Base-by-base conservation (phyloP, 768 basidiomycete species). In the Fomitopsis serialis region DNA sequence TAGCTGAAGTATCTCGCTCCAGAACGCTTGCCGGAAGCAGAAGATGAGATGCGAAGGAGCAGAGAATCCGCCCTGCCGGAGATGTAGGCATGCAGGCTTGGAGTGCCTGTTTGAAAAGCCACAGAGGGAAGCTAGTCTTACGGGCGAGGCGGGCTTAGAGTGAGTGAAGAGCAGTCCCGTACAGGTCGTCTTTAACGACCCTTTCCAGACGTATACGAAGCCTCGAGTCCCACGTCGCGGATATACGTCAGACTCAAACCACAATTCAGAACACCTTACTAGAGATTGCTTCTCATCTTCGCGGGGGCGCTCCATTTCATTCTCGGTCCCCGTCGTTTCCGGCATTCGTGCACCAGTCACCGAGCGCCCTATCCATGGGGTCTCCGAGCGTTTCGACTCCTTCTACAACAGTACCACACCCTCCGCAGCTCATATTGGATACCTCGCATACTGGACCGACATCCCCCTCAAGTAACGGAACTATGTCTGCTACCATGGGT, bases 11-110 rank as follows among this genome's bases (percentile, higher is more conserved):
- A 52, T 55, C 6, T 32, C 29, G 5, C 29, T 11, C 11, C 11
- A 94, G 92, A 95, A 95, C 83, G 90, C 92, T 17, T 96, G 94
- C 70, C 78, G 94, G 61, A 90, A 92, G 64, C 93, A 95, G 76
- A 97, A 97, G 74, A 97, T 97, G 95, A 79, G 93, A 61, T 98
- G 94, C 66, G 92, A 95, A 68, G 93, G 92, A 1, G 95, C 93
- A 15, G 95, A 97, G 67, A 93, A 91, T 63, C 94, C 95, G 23
- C 95, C 95, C n/a, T 98, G 95, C 71, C 85, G 89, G 63, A 83
- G 95, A 42, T 98, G 95, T 71, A 80, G 90, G 29, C 88, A 92
- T 62, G 86, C 89, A 19, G 89, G 91, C 2, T 76, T 97, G 12
- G 90, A 94, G 40, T 98, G 95, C 72, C 77, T 97, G 32, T 96